Conservation (phyloP, 345 rosid genomes). For the Toxicodendron radicans region DNA sequence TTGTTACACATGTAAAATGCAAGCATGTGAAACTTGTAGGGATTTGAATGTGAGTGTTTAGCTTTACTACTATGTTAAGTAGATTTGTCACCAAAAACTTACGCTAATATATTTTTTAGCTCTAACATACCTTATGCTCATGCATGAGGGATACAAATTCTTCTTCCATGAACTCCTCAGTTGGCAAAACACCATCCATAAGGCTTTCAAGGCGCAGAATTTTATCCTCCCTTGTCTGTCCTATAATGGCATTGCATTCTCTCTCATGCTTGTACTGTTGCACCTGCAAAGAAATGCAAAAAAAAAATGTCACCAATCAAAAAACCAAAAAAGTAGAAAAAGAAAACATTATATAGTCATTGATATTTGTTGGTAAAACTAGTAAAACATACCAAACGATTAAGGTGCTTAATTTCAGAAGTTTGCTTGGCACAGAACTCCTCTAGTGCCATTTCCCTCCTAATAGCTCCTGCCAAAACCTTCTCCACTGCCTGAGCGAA, state of each 20-base stretch:
- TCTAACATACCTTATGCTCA: conserved; percentile 62
- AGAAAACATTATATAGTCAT: conserved; percentile 10
- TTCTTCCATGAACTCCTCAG: conserved; percentile 85
- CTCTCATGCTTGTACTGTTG: conserved; percentile 99
- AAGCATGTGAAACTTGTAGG: background rate
- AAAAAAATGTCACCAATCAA: conserved; percentile 14
- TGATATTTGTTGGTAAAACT: conserved; percentile 12
- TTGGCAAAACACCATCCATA: conserved; percentile 91
- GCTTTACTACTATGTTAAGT: background rate
- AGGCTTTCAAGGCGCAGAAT: conserved; percentile 92
- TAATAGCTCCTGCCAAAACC: conserved; percentile 92
- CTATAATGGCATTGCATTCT: conserved; percentile 91
- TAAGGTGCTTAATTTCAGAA: conserved; percentile 83
- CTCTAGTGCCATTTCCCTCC: conserved; percentile 99
- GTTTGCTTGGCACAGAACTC: conserved; percentile 88
- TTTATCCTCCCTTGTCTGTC: conserved; percentile 89
- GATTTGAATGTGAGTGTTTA: background rate
- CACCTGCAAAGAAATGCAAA: conserved; percentile 52
- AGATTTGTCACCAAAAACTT: no score
- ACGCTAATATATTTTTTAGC: no score
- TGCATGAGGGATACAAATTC: conserved; percentile 73
- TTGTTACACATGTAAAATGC: background rate
- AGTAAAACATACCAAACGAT: conserved; percentile 73
- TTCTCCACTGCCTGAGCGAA: conserved; percentile 83
- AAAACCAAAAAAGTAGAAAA: background rate